phyloP scores from a whole-genome alignment of 1,139 yeast species.

The Sugiyamaella japonica region DNA sequence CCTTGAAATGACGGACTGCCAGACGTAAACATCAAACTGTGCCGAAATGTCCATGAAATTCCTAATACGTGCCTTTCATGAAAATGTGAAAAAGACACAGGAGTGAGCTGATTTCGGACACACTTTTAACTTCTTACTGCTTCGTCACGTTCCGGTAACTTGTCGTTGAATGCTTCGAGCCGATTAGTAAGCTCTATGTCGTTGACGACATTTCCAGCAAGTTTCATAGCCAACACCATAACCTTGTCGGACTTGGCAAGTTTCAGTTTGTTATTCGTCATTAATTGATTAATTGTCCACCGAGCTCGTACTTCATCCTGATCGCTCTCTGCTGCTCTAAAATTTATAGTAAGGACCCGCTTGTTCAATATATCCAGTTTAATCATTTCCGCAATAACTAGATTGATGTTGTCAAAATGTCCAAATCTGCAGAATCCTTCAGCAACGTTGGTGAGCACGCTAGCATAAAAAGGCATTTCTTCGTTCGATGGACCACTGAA shows the following conservation, averaged over 20 bases:
- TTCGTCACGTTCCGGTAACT: background rate
- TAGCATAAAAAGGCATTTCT: conserved; percentile 8
- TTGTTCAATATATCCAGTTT: conserved; percentile 23
- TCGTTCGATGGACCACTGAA: background rate
- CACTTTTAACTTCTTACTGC: too few relatives aligned
- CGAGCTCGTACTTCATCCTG: conserved; percentile 27
- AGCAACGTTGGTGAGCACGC: conserved; percentile 23
- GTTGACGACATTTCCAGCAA: background rate
- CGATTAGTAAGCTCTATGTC: background rate
- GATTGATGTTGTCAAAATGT: conserved; percentile 29
- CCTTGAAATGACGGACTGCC: too few relatives aligned
- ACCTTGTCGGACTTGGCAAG: background rate
- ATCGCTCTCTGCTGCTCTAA: conserved; percentile 28
- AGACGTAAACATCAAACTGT: too few relatives aligned
- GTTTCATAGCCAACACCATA: background rate
- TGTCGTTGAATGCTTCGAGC: background rate
- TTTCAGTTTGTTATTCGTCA: conserved; percentile 9
- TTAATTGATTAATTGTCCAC: conserved; percentile 30
- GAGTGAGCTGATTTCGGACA: too few relatives aligned
- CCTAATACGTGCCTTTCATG: too few relatives aligned
- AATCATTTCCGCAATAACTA: conserved; percentile 28
- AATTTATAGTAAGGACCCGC: conserved; percentile 28
- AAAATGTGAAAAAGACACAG: too few relatives aligned
- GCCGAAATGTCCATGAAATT: too few relatives aligned
- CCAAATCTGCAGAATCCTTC: conserved; percentile 31